phyloP scores from a whole-genome alignment of 306 rosid genomes.

The Arachis hypogaea region DNA sequence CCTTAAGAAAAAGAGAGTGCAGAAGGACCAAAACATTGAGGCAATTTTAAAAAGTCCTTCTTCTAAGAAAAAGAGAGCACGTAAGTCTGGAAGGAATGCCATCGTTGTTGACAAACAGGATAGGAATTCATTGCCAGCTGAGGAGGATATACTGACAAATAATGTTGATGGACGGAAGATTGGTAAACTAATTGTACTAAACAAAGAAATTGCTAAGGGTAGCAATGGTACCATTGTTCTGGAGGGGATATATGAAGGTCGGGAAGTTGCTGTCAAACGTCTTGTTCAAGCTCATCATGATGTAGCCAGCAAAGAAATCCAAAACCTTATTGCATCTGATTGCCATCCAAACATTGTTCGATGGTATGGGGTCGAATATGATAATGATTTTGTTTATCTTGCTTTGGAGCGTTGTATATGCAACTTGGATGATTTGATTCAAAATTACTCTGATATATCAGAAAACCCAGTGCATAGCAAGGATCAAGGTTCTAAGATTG shows the following conservation, averaged over 20 bases:
- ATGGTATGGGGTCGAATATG: conserved; percentile 76
- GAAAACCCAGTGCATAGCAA: conserved; percentile 20
- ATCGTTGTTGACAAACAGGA: conserved; percentile 42
- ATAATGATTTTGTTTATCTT: conserved; percentile 77
- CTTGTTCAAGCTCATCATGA: conserved; percentile 75
- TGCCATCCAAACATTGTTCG: conserved; percentile 72
- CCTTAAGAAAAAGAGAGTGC: background rate
- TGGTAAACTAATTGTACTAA: conserved; percentile 63
- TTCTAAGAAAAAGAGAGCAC: conserved; percentile 54
- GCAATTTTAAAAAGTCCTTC: conserved; percentile 39
- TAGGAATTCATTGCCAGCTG: conserved; percentile 30
- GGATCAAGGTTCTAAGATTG: conserved; percentile 31
- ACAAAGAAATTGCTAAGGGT: conserved; percentile 72
- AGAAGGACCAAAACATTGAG: conserved; percentile 33
- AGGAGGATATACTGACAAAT: background rate
- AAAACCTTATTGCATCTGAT: conserved; percentile 77
- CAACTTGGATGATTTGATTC: conserved; percentile 66
- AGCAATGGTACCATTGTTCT: conserved; percentile 80
- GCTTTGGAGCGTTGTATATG: conserved; percentile 75
- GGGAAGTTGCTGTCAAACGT: conserved; percentile 79
- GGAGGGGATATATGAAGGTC: conserved; percentile 75
- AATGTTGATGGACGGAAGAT: conserved; percentile 57
- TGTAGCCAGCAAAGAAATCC: conserved; percentile 72
- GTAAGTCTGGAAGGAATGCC: conserved; percentile 46
- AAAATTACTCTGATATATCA: conserved; percentile 34